phyloP scores from a whole-genome alignment of 192 early-diverging fungal species.

The Coemansia sp. region DNA sequence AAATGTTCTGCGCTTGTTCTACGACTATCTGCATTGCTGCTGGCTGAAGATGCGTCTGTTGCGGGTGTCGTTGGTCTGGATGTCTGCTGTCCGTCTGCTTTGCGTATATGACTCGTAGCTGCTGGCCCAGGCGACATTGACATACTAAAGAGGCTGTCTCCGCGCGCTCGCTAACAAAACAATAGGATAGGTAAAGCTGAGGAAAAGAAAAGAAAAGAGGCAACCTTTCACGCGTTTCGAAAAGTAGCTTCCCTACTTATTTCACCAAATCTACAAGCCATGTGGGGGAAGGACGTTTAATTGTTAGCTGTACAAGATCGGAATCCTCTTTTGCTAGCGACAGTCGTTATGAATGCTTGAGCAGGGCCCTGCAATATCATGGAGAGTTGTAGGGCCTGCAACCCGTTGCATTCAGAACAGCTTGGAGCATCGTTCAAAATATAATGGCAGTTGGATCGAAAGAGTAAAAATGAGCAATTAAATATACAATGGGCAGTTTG shows the following conservation, averaged over 20 bases:
- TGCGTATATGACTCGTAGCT: neutral
- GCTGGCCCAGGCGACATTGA: constrained; percentile 8
- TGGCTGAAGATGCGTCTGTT: neutral
- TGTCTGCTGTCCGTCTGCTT: neutral
- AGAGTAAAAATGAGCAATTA: neutral
- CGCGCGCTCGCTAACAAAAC: neutral
- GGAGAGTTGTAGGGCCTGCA: no score
- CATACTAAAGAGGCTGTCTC: neutral
- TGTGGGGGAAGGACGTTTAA: neutral
- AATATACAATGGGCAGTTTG: neutral
- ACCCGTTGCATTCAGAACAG: no score
- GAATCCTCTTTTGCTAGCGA: no score
- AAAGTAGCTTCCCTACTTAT: neutral
- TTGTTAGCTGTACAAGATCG: no score
- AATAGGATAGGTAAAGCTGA: neutral
- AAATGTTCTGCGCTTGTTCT: neutral
- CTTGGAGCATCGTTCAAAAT: no score
- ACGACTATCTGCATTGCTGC: neutral
- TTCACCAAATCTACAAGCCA: neutral
- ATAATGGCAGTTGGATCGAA: no score
- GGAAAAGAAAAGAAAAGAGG: neutral
- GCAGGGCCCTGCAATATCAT: no score
- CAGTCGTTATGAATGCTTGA: no score
- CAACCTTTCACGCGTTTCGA: neutral
- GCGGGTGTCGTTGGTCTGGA: neutral